Evolutionary conservation across 768 basidiomycete genomes (phyloP), one percentile per base, ranked within the genome.

Genomic region (Vishniacozyma victoriae): DNA sequence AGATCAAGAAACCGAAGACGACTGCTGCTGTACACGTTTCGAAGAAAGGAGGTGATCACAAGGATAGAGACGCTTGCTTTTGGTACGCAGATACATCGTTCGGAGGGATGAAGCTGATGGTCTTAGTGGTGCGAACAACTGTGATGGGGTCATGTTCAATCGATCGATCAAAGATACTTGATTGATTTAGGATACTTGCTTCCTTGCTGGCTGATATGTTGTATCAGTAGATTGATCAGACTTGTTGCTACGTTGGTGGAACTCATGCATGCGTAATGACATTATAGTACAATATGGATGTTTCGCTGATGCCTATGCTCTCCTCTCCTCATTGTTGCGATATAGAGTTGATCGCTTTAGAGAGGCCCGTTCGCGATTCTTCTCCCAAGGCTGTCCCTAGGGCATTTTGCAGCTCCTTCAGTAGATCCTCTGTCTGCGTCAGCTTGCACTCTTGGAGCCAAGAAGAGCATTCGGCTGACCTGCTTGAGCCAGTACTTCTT

Each of bases 81-180:
- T 20, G 19, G 15, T 38, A 4, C 36, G 27, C 23, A n/a, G 23
- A 19, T 14, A 40, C n/a, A 22, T 11, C 15, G 15, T 16, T n/a
- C 15, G 24, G 29, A 6, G n/a, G 3, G 7, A 3, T n/a, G 13
- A 22, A 22, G 6, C 13, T 18, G 5, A n/a, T n/a, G 19, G 4
- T 24, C n/a, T 16, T 38, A 59, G 63, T 33, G 47, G 43, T 11
- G 48, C 63, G 14, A 20, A 38, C 19, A 59, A 59, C 38, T 65
- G 63, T 35, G 57, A 66, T 44, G 59, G 64, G 3, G 48, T 35
- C 20, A 65, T 63, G 63, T 66, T 25, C 22, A 11, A 18, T 11
- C 11, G 14, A 41, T 13, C 22, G 14, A 16, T 13, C 14, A 39
- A 33, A 11, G 31, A 33, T 33, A 33, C 31, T 33, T 11, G 11